Percentiles rank a stretch among this genome's conserved stretches.
These are phyloP conservation scores for Amanita phalloides DNA, from an alignment of 768 basidiomycete genomes.

Conservation along the genomic window DNA sequence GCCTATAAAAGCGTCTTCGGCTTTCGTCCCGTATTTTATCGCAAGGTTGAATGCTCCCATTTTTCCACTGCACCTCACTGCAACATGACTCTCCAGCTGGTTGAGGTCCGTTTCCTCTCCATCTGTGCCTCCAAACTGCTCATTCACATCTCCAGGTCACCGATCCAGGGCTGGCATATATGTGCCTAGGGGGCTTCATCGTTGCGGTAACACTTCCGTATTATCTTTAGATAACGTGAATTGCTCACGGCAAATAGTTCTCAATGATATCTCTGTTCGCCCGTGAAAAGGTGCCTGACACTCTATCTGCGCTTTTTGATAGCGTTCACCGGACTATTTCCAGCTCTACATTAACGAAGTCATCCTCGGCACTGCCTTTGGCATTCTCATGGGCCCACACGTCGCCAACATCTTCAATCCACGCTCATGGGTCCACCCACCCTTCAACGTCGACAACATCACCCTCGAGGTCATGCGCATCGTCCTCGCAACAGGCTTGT, in stretches of 20 bases:
- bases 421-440: constrained; percentile 45
- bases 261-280: constrained; percentile 75
- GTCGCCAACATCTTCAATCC: constrained; percentile 67
- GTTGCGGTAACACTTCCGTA: constrained; percentile 21
- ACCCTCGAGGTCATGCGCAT: constrained; percentile 79
- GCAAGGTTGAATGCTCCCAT: too few species aligned
- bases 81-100: neutral
- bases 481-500: constrained; percentile 85
- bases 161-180: constrained; percentile 43
- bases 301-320: neutral
- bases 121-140: neutral
- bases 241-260: constrained; percentile 37
- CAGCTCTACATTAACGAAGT: constrained; percentile 93
- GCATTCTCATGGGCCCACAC: constrained; percentile 61
- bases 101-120: neutral
- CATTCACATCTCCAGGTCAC: constrained; percentile 30
- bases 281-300: constrained; percentile 54
- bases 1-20: too few species aligned
- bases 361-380: constrained; percentile 73
- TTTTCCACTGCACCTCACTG: too few species aligned
- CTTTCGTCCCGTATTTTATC: too few species aligned
- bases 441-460: constrained; percentile 36
- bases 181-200: constrained; percentile 46
- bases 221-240: neutral
- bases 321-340: neutral